Percentiles rank a stretch among this genome's conserved stretches.
Evolutionary conservation across 2,329 filamentous ascomycete genomes (phyloP).

Genomic region (Botrytis fragariae): DNA sequence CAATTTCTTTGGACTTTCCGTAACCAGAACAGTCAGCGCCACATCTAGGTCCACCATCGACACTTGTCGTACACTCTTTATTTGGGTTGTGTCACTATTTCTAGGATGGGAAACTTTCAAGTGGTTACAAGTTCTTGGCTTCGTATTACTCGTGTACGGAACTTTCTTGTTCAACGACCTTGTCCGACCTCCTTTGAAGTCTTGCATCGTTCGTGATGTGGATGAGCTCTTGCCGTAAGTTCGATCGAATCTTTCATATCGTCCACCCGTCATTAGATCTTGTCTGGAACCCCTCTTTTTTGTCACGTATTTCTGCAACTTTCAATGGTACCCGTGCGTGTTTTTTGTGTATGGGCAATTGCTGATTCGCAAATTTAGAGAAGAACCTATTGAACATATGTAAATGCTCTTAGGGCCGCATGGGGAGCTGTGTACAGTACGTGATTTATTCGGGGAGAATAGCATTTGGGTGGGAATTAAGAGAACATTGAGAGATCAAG

Average conservation of each 20-base stretch:
- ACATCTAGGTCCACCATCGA: constrained; percentile 95
- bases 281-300: background rate
- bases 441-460: background rate
- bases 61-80: constrained; percentile 95
- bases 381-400: constrained; percentile 77
- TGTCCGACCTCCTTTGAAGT: constrained; percentile 74
- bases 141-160: constrained; percentile 87
- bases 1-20: constrained; percentile 96
- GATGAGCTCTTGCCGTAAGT: constrained; percentile 61
- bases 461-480: background rate
- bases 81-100: constrained; percentile 92
- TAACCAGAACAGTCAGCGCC: constrained; percentile 84
- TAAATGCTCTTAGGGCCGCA: constrained; percentile 19
- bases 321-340: background rate
- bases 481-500: background rate
- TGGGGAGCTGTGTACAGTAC: background rate
- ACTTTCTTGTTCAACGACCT: constrained; percentile 97
- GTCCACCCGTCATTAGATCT: background rate
- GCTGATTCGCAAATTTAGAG: constrained; percentile 37
- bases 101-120: constrained; percentile 98
- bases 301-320: background rate
- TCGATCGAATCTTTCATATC: background rate
- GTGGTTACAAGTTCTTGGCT: constrained; percentile 89
- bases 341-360: background rate
- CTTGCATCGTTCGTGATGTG: constrained; percentile 56